Percentiles rank a stretch among this genome's conserved stretches.
phyloP scores from a whole-genome alignment of 2,329 filamentous ascomycete genomes.

The Trichoderma citrinoviride region DNA sequence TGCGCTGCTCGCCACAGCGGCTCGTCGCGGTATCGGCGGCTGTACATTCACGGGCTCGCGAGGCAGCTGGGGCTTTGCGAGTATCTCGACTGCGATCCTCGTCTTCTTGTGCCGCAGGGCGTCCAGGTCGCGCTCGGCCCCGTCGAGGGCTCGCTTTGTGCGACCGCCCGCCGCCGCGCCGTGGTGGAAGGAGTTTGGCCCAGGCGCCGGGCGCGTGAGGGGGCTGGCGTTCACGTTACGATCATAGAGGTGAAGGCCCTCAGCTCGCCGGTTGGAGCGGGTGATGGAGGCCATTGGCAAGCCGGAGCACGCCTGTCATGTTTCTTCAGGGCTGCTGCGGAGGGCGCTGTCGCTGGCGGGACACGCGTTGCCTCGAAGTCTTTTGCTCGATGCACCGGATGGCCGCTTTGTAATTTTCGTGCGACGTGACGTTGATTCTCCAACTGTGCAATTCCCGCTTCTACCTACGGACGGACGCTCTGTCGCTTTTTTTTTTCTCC shows the following conservation, averaged over 20 bases:
- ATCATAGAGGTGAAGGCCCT: conserved; percentile 42
- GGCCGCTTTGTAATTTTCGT: conserved; percentile 19
- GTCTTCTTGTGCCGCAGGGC: conserved; percentile 48
- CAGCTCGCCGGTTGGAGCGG: conserved; percentile 51
- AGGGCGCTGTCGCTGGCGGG: conserved; percentile 21
- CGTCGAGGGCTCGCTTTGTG: conserved; percentile 50
- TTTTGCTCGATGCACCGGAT: conserved; percentile 17
- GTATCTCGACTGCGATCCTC: conserved; percentile 54
- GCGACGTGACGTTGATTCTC: conserved; percentile 19
- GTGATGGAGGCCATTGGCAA: conserved; percentile 52
- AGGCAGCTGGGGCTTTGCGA: conserved; percentile 33
- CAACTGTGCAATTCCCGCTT: conserved; percentile 3
- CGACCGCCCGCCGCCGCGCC: conserved; percentile 37
- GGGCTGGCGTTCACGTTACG: conserved; percentile 31
- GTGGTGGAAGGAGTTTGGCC: conserved; percentile 22
- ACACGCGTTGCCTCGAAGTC: conserved; percentile 24
- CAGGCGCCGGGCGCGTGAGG: conserved; percentile 27
- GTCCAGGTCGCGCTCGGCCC: conserved; percentile 45
- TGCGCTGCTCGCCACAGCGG: conserved; percentile 21
- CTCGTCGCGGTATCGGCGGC: conserved; percentile 29
- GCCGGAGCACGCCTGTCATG: conserved; percentile 38
- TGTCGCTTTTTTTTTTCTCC: conserved; percentile 7
- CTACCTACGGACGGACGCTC: neutral
- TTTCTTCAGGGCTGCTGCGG: conserved; percentile 28
- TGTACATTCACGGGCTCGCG: conserved; percentile 30